Evolutionary conservation across 768 basidiomycete genomes (phyloP), one percentile per base, ranked within the genome.

Genomic region (Pseudohyphozyma bogoriensis): DNA sequence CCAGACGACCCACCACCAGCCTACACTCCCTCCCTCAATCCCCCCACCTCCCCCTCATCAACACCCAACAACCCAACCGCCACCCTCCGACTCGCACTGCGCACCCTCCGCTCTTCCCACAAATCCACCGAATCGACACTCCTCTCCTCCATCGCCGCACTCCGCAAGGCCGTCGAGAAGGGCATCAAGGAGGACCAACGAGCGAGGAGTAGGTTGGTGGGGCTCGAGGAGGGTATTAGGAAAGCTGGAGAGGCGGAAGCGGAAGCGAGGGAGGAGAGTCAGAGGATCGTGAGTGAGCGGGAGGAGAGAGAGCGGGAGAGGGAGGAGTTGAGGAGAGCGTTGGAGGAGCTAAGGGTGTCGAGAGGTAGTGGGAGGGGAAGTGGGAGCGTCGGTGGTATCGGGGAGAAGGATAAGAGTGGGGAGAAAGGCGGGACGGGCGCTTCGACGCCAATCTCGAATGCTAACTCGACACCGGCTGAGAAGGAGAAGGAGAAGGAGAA

Each of bases 161-260:
- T 66, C 3, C 51, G 53, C 6, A 60, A 60, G 37, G 22, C 51
- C 10, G 58, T 66, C 31, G 65, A 66, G 24, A 66, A 66, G 33
- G 56, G 61, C 22, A n/a, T 56, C 28, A 66, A 66, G 49, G 65
- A 66, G 56, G 65, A 66, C 54, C 65, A 66, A 50, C 58, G 65
- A 28, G 61, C 61, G 36, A 35, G 65, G 49, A 58, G 55, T 22
- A 31, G 65, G 52, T 63, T 66, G 55, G 61, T 54, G 11, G 24
- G 40, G 1, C 40, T 66, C 24, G 65, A 66, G 33, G 65, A 66
- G 47, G 58, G 51, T 24, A 63, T 66, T 16, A 28, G 65, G 24
- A 46, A 37, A 11, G 65, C 65, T 20, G 5, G 24, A 6, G 54
- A 60, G 20, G 59, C 13, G 15, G 65, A 60, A 44, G 3, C 9